Evolutionary conservation across 1,139 yeast genomes (phyloP), one percentile per base, ranked within the genome.

Genomic region (Taiozyma sp.): DNA sequence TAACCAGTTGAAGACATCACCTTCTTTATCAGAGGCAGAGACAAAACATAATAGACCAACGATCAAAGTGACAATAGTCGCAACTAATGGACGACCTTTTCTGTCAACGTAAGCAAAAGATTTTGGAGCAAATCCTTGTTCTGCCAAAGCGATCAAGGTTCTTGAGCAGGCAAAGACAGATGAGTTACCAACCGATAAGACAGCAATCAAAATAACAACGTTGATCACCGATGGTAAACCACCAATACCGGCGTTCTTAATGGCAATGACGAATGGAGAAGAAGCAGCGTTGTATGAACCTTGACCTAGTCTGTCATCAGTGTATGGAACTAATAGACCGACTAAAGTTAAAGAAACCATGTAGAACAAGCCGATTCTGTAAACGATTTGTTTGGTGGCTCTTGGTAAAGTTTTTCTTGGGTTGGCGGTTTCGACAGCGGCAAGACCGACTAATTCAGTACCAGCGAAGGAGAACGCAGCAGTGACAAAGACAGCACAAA

Each of bases 391-490:
- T 65, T 82, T 83, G 56, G 79, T 78, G 44, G 89, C 89, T 54
- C 71, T 70, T 56, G 90, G 89, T 53, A 84, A 70, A 27, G 83
- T 64, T 62, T 76, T 78, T 64, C 83, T 73, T 54, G 96, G 96
- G 69, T 86, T 84, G 49, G 72, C 73, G 38, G 92, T 80, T 70
- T 88, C 96, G 28, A 91, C 87, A 49, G 93, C 90, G 38, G 93
- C 89, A 57, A 88, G 74, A 55, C 92, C 93, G 53, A 83, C 83
- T 60, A 84, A 71, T 68, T 86, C 92, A 47, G 87, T 79, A 61
- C 93, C 92, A 41, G 87, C 85, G 61, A 86, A 82, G 9, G 93
- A 80, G 69, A 86, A 87, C n/a, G 92, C 89, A 29, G 95, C 92
- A 30, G 86, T 78, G 48, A 87, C 87, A 63, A 87, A 85, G 27